These are phyloP conservation scores for Trapa incisa DNA, from an alignment of 345 rosid genomes.

Conservation along the genomic window DNA sequence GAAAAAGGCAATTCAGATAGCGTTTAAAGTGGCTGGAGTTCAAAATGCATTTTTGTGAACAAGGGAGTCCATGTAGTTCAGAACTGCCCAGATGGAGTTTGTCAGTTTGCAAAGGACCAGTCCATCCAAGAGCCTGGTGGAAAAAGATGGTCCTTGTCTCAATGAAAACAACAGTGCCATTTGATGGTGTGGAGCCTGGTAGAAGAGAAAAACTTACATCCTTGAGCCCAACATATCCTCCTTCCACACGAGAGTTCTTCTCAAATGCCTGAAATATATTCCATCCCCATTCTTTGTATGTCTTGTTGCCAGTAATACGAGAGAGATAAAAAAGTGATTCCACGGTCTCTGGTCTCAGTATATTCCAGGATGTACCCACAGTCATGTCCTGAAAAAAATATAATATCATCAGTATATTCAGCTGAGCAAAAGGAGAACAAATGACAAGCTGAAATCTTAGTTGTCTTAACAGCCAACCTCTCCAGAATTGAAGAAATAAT, in stretches of 20 bases:
- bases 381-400: conserved; percentile 62
- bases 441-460: neutral
- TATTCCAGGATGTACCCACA: conserved; percentile 97
- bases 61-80: no score
- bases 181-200: neutral
- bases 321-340: conserved; percentile 93
- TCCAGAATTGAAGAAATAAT: conserved; percentile 71
- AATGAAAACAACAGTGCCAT: neutral
- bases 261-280: conserved; percentile 92
- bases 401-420: neutral
- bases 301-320: conserved; percentile 88
- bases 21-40: no score
- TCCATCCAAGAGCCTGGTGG: no score
- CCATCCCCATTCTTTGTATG: conserved; percentile 99
- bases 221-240: conserved; percentile 89
- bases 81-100: neutral
- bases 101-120: no score
- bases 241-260: conserved; percentile 67
- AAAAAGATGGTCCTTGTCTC: neutral
- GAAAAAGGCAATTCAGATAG: no score
- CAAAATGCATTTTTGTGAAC: no score
- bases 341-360: conserved; percentile 87
- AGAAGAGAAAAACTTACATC: conserved; percentile 46
- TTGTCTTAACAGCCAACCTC: conserved; percentile 26
- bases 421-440: neutral